Base-by-base conservation (phyloP, 2,329 filamentous ascomycete genomes). In the Diplodia mutila region DNA sequence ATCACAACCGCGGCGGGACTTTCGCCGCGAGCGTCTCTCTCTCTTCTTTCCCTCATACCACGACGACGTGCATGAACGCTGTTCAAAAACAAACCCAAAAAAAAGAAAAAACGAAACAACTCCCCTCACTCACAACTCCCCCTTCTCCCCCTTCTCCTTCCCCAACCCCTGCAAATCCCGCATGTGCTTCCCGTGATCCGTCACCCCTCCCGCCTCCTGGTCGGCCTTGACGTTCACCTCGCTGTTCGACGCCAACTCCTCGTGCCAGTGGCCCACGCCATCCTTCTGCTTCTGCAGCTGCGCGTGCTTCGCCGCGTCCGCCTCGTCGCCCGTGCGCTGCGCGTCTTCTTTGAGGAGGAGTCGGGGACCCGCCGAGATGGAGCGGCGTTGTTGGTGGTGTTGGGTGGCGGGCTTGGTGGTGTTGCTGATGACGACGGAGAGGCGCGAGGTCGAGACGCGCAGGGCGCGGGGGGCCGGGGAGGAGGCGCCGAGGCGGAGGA, bases 91-190 rank as follows among this genome's bases (percentile, higher is more conserved):
- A n/a, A n/a, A n/a, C n/a, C n/a, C n/a, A 34, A 34, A 34, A 34
- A 34, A 34, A 34, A 29, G 29, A 29, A 29, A 29, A 29, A 12
- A 37, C 21, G 4, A 51, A 32, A 53, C 8, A 37, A 37, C 12
- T n/a, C 37, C 3, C 2, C 37, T 18, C 37, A 3, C 2, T 42
- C 42, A 46, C 42, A 46, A n/a, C 42, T 21, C 42, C 42, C 42
- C 79, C 70, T 79, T 75, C 73, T 83, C 77, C 4, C 75, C 75
- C 75, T 81, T 77, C 69, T 76, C 71, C 69, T 76, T 76, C 2
- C 78, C 80, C 73, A 82, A 71, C 72, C 82, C 73, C 72, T 83
- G 81, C 71, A 83, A 67, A 14, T 82, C 75, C 71, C 78, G 74
- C 68, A 83, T 82, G 69, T 82, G 80, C 66, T 75, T 65, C 9